These are phyloP conservation scores for Epicoccum nigrum DNA, from an alignment of 2,329 filamentous ascomycete genomes.

Conservation along the genomic window DNA sequence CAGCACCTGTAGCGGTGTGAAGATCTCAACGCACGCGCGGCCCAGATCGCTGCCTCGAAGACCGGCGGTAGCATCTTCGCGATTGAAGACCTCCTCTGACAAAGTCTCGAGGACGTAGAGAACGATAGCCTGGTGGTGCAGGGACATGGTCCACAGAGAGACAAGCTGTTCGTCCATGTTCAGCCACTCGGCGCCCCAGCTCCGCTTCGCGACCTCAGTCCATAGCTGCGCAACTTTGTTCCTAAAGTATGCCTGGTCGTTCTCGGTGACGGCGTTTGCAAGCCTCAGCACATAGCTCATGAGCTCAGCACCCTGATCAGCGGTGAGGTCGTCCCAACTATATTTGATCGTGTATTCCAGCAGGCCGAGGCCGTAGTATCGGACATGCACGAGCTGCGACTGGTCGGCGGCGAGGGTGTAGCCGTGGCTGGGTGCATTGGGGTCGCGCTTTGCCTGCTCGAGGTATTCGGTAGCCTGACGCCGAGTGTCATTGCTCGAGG, in stretches of 20 bases:
- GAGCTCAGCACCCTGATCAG: constrained; percentile 70
- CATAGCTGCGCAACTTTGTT: constrained; percentile 95
- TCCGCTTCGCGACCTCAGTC: constrained; percentile 92
- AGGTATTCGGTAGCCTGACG: constrained; percentile 84
- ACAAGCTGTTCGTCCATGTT: constrained; percentile 89
- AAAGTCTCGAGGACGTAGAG: constrained; percentile 87
- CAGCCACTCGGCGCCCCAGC: constrained; percentile 91
- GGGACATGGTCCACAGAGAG: constrained; percentile 72
- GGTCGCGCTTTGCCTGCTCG: constrained; percentile 79
- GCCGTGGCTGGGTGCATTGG: constrained; percentile 82
- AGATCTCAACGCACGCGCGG: constrained; percentile 90
- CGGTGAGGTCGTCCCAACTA: constrained; percentile 75
- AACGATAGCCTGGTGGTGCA: constrained; percentile 81
- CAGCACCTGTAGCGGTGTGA: constrained; percentile 79
- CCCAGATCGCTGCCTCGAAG: constrained; percentile 84
- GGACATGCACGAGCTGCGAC: constrained; percentile 77
- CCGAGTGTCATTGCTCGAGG: constrained; percentile 79
- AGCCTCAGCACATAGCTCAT: constrained; percentile 80
- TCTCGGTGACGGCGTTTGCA: constrained; percentile 70
- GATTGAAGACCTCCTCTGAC: constrained; percentile 91
- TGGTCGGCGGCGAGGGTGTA: constrained; percentile 80
- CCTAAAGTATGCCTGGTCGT: constrained; percentile 81
- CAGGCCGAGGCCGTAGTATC: constrained; percentile 91
- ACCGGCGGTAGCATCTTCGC: constrained; percentile 85
- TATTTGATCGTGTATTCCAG: constrained; percentile 90